Evolutionary conservation across 768 basidiomycete genomes (phyloP).

Genomic region (Russula griseocarnosa): DNA sequence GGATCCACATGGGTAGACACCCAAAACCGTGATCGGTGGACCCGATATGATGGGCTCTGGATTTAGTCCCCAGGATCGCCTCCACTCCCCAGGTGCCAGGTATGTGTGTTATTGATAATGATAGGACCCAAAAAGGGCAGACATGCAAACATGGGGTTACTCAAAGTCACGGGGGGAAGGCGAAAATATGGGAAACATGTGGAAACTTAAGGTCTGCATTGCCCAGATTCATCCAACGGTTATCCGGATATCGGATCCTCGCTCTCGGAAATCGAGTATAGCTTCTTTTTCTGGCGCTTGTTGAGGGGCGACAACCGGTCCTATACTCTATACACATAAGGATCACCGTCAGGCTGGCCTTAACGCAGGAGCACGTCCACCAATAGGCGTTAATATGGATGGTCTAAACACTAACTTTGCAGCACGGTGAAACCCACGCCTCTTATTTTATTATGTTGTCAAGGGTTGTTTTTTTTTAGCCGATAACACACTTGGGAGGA

Average conservation of each 20-base stretch:
- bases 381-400: conserved; percentile 7
- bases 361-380: background rate
- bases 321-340: conserved; percentile 1
- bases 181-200: background rate
- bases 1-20: conserved; percentile 2
- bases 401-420: conserved; percentile 2
- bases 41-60: conserved; percentile 15
- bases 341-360: background rate
- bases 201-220: conserved; percentile 14
- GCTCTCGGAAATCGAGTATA: conserved; percentile 5
- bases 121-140: conserved; percentile 8
- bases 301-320: conserved; percentile 12
- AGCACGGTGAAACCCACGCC: conserved; percentile 1
- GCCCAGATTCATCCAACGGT: conserved; percentile 12
- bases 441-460: conserved; percentile 1
- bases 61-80: conserved; percentile 5
- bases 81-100: conserved; percentile 7
- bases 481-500: background rate
- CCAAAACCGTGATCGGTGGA: conserved; percentile 18
- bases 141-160: conserved; percentile 7
- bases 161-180: conserved; percentile 13
- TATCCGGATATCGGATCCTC: conserved; percentile 21
- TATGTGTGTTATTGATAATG: no score
- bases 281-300: conserved; percentile 7
- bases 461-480: conserved; percentile 2